phyloP scores from a whole-genome alignment of 2,329 filamentous ascomycete genomes.

The Trichophyton verrucosum region DNA sequence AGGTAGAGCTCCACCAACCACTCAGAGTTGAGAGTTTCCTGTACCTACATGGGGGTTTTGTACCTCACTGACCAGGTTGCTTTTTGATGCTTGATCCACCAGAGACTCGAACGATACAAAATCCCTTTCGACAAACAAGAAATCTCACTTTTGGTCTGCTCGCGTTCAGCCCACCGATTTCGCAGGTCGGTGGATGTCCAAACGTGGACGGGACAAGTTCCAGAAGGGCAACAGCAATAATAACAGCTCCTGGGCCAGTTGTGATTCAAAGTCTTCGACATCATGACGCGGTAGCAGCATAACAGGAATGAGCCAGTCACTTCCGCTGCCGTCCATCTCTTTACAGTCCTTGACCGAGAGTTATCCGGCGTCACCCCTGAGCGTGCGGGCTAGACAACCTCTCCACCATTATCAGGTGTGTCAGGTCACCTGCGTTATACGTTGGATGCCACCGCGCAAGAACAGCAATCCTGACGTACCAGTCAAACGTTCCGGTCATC shows the following conservation, averaged over 20 bases:
- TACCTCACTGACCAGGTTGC: constrained; percentile 5
- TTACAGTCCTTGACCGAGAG: neutral
- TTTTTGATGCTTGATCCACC: constrained; percentile 3
- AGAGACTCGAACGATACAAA: neutral
- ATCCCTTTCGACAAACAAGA: constrained; percentile 1
- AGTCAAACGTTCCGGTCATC: neutral
- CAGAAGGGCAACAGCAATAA: no score
- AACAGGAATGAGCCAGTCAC: neutral
- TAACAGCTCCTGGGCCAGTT: neutral
- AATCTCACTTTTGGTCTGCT: neutral
- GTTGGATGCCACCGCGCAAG: neutral
- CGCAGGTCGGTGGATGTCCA: neutral
- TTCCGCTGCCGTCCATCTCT: neutral
- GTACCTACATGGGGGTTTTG: constrained; percentile 1
- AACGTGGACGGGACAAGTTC: neutral
- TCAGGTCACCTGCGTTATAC: neutral
- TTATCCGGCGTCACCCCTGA: neutral
- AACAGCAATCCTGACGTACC: neutral
- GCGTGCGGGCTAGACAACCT: neutral
- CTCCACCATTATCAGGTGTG: neutral
- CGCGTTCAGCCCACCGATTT: neutral
- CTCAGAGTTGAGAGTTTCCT: neutral
- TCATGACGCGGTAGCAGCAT: neutral
- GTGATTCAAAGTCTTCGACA: constrained; percentile 1
- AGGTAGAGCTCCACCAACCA: constrained; percentile 5